Percentiles rank a stretch among this genome's conserved stretches.
Conservation (phyloP, 805 yeast species). For the Maudiozyma turicensis region DNA sequence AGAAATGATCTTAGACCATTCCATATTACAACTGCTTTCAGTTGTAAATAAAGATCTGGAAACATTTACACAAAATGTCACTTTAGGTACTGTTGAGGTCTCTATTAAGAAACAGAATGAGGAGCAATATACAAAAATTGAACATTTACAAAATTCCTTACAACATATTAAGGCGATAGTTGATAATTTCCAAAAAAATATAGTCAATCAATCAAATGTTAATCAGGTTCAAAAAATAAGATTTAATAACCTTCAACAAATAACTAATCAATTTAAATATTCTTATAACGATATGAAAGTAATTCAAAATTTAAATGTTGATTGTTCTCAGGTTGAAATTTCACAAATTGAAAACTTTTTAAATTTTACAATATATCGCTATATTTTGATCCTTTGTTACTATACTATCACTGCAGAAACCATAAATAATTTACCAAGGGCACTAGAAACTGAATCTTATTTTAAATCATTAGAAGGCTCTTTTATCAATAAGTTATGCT, state of each 20-base stretch:
- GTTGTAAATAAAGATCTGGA: not conserved
- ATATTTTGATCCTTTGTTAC: constrained; percentile 15
- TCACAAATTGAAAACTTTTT: not conserved
- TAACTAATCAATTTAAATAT: not conserved
- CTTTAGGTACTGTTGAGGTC: not conserved
- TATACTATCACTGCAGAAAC: constrained; percentile 13
- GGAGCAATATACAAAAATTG: not conserved
- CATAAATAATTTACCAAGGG: constrained; percentile 10
- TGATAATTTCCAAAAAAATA: not conserved
- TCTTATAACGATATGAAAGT: not conserved
- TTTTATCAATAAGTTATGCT: constrained; percentile 11
- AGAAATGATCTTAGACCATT: not conserved
- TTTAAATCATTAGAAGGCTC: constrained; percentile 11
- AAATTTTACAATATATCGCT: not conserved
- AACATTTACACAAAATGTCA: not conserved
- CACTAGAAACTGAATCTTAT: constrained; percentile 16
- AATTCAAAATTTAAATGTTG: not conserved
- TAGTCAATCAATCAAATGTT: not conserved
- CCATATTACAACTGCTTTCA: not conserved
- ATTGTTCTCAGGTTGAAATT: not conserved
- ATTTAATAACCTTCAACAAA: not conserved
- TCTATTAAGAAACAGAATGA: not conserved
- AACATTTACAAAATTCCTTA: constrained; percentile 11
- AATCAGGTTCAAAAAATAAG: not conserved
- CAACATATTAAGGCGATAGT: constrained; percentile 8